Conservation (phyloP, 2,329 filamentous ascomycete genomes). For the Colletotrichum spinosum region DNA sequence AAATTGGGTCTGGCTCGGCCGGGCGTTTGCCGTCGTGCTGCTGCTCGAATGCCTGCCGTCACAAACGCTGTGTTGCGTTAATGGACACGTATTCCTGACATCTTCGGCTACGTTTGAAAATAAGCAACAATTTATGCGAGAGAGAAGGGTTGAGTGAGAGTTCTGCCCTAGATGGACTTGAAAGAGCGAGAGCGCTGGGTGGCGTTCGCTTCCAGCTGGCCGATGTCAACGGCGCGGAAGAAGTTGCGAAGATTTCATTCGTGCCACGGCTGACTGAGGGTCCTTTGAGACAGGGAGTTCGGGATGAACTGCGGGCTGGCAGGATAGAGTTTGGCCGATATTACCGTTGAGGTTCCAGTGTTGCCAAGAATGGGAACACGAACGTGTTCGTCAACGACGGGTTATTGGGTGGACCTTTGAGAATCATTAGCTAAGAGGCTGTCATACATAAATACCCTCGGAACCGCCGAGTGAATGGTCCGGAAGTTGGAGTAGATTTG, state of each 20-base stretch:
- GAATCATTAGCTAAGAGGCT: too few species aligned
- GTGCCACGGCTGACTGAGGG: neutral
- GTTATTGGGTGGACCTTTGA: too few species aligned
- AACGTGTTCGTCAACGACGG: too few species aligned
- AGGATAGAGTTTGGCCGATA: too few species aligned
- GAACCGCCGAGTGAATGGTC: too few species aligned
- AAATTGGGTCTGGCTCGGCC: conserved; percentile 1
- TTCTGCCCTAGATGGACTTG: neutral
- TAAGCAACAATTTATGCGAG: conserved; percentile 1
- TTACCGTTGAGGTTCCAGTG: too few species aligned
- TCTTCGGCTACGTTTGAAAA: conserved; percentile 4
- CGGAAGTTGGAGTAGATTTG: too few species aligned
- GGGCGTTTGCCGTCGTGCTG: neutral
- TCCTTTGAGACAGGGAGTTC: too few species aligned
- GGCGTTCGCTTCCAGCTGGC: neutral
- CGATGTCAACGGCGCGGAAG: conserved; percentile 2
- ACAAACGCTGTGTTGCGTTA: neutral
- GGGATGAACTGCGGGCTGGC: too few species aligned
- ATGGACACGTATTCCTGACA: neutral
- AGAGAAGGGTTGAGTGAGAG: neutral
- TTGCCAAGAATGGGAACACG: too few species aligned
- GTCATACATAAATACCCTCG: too few species aligned
- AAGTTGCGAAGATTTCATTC: neutral
- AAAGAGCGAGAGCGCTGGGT: neutral
- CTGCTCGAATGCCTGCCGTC: conserved; percentile 1